Conservation (phyloP, 78 protist genomes). For the Acrasis kona region DNA sequence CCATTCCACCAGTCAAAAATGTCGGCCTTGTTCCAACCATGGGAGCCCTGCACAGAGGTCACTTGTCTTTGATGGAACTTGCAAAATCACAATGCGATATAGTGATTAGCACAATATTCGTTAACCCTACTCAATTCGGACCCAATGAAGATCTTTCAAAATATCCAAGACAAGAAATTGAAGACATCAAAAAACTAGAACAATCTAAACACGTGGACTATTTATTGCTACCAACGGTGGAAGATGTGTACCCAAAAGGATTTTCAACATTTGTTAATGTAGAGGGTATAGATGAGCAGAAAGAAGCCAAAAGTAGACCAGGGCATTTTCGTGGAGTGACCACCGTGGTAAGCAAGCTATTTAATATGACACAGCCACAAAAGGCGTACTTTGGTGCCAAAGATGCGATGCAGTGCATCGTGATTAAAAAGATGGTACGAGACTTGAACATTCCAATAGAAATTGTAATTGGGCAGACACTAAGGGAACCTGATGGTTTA, state of each 20-base stretch:
- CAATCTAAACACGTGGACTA: conserved; percentile 27
- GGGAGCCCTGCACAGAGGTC: conserved; percentile 72
- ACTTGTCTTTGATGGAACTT: conserved; percentile 34
- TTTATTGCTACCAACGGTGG: conserved; percentile 39
- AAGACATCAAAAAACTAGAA: conserved; percentile 20
- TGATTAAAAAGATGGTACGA: conserved; percentile 18
- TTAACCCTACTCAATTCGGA: conserved; percentile 70
- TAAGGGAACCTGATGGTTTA: conserved; percentile 58
- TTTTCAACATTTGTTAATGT: conserved; percentile 17
- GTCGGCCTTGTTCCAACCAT: conserved; percentile 71
- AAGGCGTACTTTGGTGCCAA: conserved; percentile 58
- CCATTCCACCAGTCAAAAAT: background rate
- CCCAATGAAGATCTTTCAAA: conserved; percentile 43
- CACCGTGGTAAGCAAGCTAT: conserved; percentile 60
- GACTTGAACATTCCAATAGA: conserved; percentile 36
- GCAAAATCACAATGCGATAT: conserved; percentile 18
- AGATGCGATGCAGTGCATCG: conserved; percentile 69
- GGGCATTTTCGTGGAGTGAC: conserved; percentile 69
- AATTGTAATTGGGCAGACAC: conserved; percentile 30
- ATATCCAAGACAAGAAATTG: conserved; percentile 40
- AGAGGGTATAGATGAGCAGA: background rate
- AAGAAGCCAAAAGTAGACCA: conserved; percentile 40
- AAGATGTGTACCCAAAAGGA: conserved; percentile 44
- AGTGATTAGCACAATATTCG: conserved; percentile 50
- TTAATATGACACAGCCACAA: conserved; percentile 45